phyloP scores from a whole-genome alignment of 2,329 filamentous ascomycete genomes.

The Cytospora piceae region DNA sequence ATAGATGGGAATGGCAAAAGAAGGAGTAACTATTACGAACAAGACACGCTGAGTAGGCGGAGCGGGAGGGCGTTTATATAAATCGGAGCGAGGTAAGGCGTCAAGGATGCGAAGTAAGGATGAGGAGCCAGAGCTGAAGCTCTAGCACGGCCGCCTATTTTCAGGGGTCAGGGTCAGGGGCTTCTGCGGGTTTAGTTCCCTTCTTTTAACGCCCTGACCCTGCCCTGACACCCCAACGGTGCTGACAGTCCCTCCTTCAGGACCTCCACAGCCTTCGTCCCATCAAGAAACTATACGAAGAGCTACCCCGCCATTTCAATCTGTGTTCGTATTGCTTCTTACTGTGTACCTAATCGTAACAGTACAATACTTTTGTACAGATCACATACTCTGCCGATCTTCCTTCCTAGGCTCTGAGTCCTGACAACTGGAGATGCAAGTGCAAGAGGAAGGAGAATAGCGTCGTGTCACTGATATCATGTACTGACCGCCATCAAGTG shows the following conservation, averaged over 20 bases:
- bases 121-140: not conserved
- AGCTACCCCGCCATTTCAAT: not conserved
- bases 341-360: not conserved
- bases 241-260: not conserved
- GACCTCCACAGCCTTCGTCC: not conserved
- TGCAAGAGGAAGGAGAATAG: too few relatives aligned
- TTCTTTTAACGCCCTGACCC: too few relatives aligned
- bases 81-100: not conserved
- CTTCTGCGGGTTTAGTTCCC: not conserved
- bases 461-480: not conserved
- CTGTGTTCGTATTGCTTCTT: not conserved
- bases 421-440: not conserved
- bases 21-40: slow-evolving; percentile 6
- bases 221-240: not conserved
- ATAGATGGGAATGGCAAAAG: not conserved
- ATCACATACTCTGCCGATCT: not conserved
- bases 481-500: too few relatives aligned
- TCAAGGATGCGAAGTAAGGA: not conserved
- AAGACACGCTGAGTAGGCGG: slow-evolving; percentile 3
- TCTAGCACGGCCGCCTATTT: not conserved
- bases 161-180: slow-evolving; percentile 1
- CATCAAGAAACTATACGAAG: not conserved
- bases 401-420: too few relatives aligned
- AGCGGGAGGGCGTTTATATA: slow-evolving; percentile 2
- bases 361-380: not conserved